Evolutionary conservation across 2,329 filamentous ascomycete genomes (phyloP).

Genomic region (Diaporthe caulivora): DNA sequence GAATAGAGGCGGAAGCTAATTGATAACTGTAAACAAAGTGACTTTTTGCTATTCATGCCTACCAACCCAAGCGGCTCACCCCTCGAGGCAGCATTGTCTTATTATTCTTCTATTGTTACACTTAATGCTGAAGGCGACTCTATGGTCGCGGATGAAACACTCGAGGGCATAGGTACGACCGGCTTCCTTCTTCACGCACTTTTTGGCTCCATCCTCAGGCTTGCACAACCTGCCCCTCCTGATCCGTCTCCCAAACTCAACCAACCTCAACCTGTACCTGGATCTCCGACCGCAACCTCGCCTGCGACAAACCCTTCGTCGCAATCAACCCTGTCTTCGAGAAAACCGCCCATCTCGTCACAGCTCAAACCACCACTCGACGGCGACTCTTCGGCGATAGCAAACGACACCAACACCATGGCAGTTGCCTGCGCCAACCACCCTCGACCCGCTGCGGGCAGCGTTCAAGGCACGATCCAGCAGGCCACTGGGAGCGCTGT

Average conservation of each 20-base stretch:
- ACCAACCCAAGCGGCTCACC: slow-evolving; percentile 69
- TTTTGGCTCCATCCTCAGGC: slow-evolving; percentile 80
- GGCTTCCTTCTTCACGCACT: slow-evolving; percentile 78
- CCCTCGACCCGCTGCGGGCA: slow-evolving; percentile 30
- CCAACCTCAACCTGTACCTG: slow-evolving; percentile 9
- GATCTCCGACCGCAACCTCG: background rate
- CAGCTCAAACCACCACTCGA: slow-evolving; percentile 31
- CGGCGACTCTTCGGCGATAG: background rate
- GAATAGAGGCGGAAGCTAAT: background rate
- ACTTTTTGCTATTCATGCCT: slow-evolving; percentile 93
- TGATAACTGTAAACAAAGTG: slow-evolving; percentile 61
- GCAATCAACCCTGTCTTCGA: slow-evolving; percentile 33
- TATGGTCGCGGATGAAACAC: slow-evolving; percentile 87
- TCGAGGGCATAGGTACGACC: slow-evolving; percentile 94
- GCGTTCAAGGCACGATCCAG: slow-evolving; percentile 21
- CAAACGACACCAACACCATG: slow-evolving; percentile 22
- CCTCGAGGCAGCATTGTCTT: slow-evolving; percentile 86
- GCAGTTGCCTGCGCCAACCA: slow-evolving; percentile 14
- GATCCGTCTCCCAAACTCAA: slow-evolving; percentile 38
- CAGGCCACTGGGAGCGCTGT: slow-evolving; percentile 23
- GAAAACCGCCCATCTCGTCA: slow-evolving; percentile 38
- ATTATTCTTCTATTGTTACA: slow-evolving; percentile 90
- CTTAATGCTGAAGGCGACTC: slow-evolving; percentile 96
- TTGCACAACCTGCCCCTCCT: slow-evolving; percentile 59
- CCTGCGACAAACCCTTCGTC: slow-evolving; percentile 27